Conservation (phyloP, 257 asterid species). For the Ligustrum vulgare region DNA sequence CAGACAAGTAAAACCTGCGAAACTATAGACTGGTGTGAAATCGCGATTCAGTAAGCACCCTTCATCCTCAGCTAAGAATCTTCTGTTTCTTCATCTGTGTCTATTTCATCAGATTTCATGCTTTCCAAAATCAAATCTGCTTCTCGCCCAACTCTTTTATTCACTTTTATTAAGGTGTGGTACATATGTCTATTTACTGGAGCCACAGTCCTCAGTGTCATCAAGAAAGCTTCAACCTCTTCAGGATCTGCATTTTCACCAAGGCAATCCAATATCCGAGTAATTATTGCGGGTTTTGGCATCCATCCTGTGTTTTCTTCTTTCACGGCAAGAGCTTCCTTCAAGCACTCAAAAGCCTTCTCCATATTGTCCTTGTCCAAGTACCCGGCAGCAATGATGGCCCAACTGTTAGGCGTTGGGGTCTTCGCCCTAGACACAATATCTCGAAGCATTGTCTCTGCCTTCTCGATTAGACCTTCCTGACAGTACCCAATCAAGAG, state of each 20-base stretch:
- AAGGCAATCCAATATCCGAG: conserved; percentile 45
- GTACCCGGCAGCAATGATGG: conserved; percentile 51
- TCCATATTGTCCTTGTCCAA: conserved; percentile 31
- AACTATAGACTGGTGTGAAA: too few species aligned
- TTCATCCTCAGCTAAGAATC: conserved; percentile 23
- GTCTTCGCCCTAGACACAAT: conserved; percentile 40
- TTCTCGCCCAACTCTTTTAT: conserved; percentile 31
- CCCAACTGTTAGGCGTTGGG: conserved; percentile 62
- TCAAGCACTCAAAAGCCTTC: conserved; percentile 57
- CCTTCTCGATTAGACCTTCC: conserved; percentile 42
- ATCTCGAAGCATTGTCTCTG: conserved; percentile 42
- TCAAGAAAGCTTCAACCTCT: conserved; percentile 47
- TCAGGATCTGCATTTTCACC: conserved; percentile 36
- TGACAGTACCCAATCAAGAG: conserved; percentile 63
- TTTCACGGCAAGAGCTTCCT: conserved; percentile 48
- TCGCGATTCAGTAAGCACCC: too few species aligned
- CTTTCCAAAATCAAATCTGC: conserved; percentile 25
- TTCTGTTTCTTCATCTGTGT: conserved; percentile 35
- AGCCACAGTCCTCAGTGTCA: conserved; percentile 37
- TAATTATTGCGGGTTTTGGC: conserved; percentile 44
- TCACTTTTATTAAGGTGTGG: conserved; percentile 31
- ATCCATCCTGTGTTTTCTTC: conserved; percentile 45
- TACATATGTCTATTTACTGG: conserved; percentile 32
- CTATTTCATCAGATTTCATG: conserved; percentile 34
- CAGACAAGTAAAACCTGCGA: too few species aligned